A percentile compares a stretch with the other conserved stretches of the same genome.
Evolutionary conservation across 2,329 filamentous ascomycete genomes (phyloP).

Genomic region (Didymella segeticola): DNA sequence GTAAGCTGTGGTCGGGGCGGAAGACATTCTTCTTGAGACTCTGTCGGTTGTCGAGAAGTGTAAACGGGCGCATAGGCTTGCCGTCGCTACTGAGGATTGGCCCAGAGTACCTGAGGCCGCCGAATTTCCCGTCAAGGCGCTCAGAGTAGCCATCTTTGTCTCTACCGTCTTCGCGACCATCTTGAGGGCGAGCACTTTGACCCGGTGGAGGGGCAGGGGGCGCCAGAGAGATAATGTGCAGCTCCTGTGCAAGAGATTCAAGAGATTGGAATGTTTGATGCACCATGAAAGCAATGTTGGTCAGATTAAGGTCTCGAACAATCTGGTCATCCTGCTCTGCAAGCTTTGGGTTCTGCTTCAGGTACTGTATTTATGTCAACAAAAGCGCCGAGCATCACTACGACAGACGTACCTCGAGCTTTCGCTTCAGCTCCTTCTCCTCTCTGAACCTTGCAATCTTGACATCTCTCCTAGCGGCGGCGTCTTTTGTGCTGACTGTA

Average conservation of each 20-base stretch:
- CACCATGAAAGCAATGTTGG: conserved; percentile 73
- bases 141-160: conserved; percentile 68
- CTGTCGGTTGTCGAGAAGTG: conserved; percentile 77
- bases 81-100: conserved; percentile 80
- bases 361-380: conserved; percentile 55
- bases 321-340: conserved; percentile 81
- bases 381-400: background rate
- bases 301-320: conserved; percentile 78
- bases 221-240: conserved; percentile 79
- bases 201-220: conserved; percentile 60
- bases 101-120: conserved; percentile 59
- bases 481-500: conserved; percentile 70
- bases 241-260: conserved; percentile 85
- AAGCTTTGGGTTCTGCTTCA: conserved; percentile 64
- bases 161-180: conserved; percentile 57
- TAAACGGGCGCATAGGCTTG: conserved; percentile 90
- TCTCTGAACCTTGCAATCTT: conserved; percentile 87
- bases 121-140: conserved; percentile 68
- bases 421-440: conserved; percentile 84
- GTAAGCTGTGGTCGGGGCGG: conserved; percentile 86
- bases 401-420: conserved; percentile 68
- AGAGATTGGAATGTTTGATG: conserved; percentile 85
- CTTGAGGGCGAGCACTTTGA: conserved; percentile 46
- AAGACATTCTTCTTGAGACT: conserved; percentile 84
- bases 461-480: conserved; percentile 74